These are phyloP conservation scores for Pichia nanzhaoensis DNA, from an alignment of 805 yeast genomes.

Conservation along the genomic window DNA sequence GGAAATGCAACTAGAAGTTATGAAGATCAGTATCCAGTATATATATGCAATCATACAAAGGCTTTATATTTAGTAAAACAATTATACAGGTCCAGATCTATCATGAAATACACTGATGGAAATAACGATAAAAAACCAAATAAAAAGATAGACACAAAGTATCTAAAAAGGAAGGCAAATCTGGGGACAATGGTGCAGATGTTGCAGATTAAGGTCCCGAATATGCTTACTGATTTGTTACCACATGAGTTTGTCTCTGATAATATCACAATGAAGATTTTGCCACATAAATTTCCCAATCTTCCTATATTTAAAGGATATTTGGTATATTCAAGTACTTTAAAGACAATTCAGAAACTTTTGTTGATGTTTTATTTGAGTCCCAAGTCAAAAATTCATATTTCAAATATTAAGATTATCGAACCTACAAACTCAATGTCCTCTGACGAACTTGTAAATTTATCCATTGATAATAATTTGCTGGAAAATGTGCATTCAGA, in stretches of 20 bases:
- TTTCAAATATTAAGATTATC: constrained; percentile 33
- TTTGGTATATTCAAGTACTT: constrained; percentile 47
- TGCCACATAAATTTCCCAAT: constrained; percentile 49
- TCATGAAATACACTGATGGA: neutral
- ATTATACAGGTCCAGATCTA: neutral
- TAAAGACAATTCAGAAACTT: constrained; percentile 49
- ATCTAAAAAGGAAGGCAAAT: constrained; percentile 38
- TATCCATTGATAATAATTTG: constrained; percentile 20
- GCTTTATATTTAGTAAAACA: neutral
- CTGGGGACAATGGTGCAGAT: constrained; percentile 47
- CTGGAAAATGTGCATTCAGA: constrained; percentile 12
- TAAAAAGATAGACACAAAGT: constrained; percentile 8
- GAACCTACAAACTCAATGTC: constrained; percentile 27
- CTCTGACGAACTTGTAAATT: constrained; percentile 23
- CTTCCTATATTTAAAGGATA: constrained; percentile 53
- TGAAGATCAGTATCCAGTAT: too few species aligned
- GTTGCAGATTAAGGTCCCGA: constrained; percentile 44
- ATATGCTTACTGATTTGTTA: constrained; percentile 39
- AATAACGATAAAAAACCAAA: neutral
- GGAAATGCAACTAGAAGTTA: too few species aligned
- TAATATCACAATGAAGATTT: constrained; percentile 44
- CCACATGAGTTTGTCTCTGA: constrained; percentile 39
- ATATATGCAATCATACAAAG: too few species aligned
- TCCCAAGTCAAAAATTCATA: constrained; percentile 47
- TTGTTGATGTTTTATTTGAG: constrained; percentile 50